phyloP scores from a whole-genome alignment of 129 eudicot genomes.

The Pittosporum tobira region DNA sequence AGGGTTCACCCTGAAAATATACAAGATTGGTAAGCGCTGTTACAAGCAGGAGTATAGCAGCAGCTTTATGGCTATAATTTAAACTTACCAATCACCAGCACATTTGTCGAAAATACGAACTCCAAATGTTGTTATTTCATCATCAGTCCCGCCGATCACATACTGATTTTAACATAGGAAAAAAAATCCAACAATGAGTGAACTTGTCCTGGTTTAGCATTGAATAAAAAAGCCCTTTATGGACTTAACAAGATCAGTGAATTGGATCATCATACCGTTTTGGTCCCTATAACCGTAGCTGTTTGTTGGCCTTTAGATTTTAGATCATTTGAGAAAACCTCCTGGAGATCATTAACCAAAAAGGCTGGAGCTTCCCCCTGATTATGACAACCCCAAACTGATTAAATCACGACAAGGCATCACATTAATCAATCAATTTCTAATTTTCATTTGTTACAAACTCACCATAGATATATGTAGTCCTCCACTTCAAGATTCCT shows the following conservation, averaged over 20 bases:
- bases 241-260: slow-evolving; percentile 4
- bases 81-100: slow-evolving; percentile 49
- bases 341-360: slow-evolving; percentile 38
- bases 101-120: slow-evolving; percentile 47
- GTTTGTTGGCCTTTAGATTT: slow-evolving; percentile 44
- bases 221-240: not conserved
- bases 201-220: not conserved
- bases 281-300: slow-evolving; percentile 36
- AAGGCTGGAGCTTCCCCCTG: slow-evolving; percentile 95
- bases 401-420: slow-evolving; percentile 8
- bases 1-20: slow-evolving; percentile 58
- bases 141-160: slow-evolving; percentile 53
- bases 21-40: not conserved
- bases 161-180: slow-evolving; percentile 35
- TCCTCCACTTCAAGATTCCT: slow-evolving; percentile 25
- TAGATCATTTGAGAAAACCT: slow-evolving; percentile 28
- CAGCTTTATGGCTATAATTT: not conserved
- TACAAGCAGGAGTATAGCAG: not conserved
- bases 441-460: slow-evolving; percentile 10
- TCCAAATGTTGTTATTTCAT: slow-evolving; percentile 37
- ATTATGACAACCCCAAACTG: slow-evolving; percentile 11
- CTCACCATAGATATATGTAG: slow-evolving; percentile 35
- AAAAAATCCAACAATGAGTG: slow-evolving; percentile 5
- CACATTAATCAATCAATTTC: slow-evolving; percentile 3
- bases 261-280: slow-evolving; percentile 44